Conservation (phyloP, 2,329 filamentous ascomycete genomes). For the Macrophomina tecta region DNA sequence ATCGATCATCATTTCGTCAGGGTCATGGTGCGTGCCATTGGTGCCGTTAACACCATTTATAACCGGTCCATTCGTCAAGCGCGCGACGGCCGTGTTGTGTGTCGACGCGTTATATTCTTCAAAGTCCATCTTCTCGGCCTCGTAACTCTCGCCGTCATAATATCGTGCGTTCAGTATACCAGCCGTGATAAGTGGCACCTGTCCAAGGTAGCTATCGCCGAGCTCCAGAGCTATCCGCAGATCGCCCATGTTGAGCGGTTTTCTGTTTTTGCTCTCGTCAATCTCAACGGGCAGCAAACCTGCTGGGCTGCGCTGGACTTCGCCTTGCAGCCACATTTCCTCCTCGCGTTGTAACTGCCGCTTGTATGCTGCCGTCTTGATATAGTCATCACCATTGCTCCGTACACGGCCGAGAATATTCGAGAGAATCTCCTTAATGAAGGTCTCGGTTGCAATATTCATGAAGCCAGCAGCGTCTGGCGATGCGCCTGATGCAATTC, state of each 20-base stretch:
- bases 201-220: constrained; percentile 75
- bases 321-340: constrained; percentile 72
- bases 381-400: constrained; percentile 60
- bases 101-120: constrained; percentile 14
- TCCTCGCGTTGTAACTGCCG: constrained; percentile 79
- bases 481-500: constrained; percentile 60
- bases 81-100: constrained; percentile 15
- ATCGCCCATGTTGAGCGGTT: constrained; percentile 78
- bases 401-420: constrained; percentile 61
- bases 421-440: constrained; percentile 65
- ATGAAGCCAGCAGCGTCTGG: constrained; percentile 64
- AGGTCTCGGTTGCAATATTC: constrained; percentile 66
- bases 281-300: constrained; percentile 83
- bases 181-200: constrained; percentile 77
- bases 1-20: constrained; percentile 45
- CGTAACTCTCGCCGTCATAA: constrained; percentile 58
- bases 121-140: constrained; percentile 21
- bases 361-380: constrained; percentile 81
- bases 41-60: constrained; percentile 34
- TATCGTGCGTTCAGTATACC: constrained; percentile 71
- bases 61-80: constrained; percentile 20
- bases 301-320: constrained; percentile 74
- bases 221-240: constrained; percentile 77
- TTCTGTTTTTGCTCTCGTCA: constrained; percentile 73
- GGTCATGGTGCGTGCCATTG: constrained; percentile 33